Percentiles rank a stretch among this genome's conserved stretches.
Conservation (phyloP, 2,329 filamentous ascomycete genomes). For the Xylariales sp. region DNA sequence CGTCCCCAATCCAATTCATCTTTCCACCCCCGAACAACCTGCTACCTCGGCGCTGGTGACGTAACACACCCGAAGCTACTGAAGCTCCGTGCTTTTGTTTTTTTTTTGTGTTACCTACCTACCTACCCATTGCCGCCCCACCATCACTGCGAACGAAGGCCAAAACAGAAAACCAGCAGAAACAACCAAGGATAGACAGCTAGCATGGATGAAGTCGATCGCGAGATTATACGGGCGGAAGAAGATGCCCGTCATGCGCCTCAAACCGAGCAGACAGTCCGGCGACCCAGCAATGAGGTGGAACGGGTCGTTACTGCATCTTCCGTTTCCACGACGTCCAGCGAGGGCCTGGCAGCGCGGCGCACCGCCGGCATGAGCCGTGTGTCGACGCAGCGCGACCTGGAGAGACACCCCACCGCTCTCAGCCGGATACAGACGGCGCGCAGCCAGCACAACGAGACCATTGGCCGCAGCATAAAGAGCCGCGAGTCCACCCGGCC, state of each 20-base stretch:
- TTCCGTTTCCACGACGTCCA: slow-evolving; percentile 44
- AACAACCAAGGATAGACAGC: too few species aligned
- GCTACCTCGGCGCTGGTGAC: too few species aligned
- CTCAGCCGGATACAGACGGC: slow-evolving; percentile 69
- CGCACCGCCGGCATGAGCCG: slow-evolving; percentile 50
- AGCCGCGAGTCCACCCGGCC: slow-evolving; percentile 51
- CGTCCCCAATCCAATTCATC: too few species aligned
- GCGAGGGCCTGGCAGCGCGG: slow-evolving; percentile 24
- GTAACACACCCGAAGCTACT: too few species aligned
- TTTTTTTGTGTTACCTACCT: too few species aligned
- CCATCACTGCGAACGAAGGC: too few species aligned
- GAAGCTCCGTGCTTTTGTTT: too few species aligned
- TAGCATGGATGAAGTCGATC: slow-evolving; percentile 52
- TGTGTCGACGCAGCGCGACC: slow-evolving; percentile 60
- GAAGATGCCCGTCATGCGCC: slow-evolving; percentile 18
- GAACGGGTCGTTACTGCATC: slow-evolving; percentile 55
- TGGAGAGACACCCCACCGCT: slow-evolving; percentile 66
- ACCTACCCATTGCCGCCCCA: too few species aligned
- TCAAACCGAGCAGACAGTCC: slow-evolving; percentile 7
- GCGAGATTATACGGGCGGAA: slow-evolving; percentile 49
- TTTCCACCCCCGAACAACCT: too few species aligned
- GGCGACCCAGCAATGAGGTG: slow-evolving; percentile 21
- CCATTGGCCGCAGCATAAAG: slow-evolving; percentile 56
- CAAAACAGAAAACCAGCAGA: too few species aligned
- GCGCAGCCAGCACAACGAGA: slow-evolving; percentile 65